phyloP scores from a whole-genome alignment of 371 early-diverging fungal genomes.

The Apophysomyces trapeziformis region DNA sequence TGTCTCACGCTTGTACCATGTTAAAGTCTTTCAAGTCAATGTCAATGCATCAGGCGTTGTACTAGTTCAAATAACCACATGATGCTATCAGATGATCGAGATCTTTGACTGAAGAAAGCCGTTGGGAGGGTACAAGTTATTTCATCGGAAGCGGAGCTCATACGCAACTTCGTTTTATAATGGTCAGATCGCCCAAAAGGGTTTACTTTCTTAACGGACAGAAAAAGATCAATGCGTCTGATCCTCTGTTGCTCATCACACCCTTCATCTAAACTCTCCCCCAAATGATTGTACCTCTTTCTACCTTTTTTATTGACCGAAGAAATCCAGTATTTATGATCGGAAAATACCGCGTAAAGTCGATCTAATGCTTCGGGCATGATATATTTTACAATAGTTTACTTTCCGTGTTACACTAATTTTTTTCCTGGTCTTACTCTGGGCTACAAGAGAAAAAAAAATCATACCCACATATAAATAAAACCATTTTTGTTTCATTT shows the following conservation, averaged over 20 bases:
- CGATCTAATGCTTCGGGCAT: background rate
- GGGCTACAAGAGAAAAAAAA: background rate
- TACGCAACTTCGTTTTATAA: background rate
- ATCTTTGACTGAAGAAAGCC: background rate
- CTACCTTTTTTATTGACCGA: background rate
- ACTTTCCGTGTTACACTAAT: constrained; percentile 1
- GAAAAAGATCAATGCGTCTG: background rate
- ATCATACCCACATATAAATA: constrained; percentile 2
- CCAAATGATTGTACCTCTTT: too few relatives aligned
- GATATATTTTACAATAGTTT: constrained; percentile 10
- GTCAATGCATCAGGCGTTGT: background rate
- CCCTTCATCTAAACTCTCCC: background rate
- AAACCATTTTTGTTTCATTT: background rate
- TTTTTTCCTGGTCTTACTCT: background rate
- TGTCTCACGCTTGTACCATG: background rate
- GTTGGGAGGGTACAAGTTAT: too few relatives aligned
- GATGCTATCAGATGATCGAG: constrained; percentile 8
- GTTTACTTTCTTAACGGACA: background rate
- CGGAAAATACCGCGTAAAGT: background rate
- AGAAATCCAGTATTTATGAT: background rate
- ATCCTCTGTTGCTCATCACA: background rate
- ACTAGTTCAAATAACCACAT: background rate
- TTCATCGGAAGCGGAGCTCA: background rate
- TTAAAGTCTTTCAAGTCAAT: background rate
- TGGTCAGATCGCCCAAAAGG: background rate